These are phyloP conservation scores for Lepiota brunneoincarnata DNA, from an alignment of 768 basidiomycete genomes.

Conservation along the genomic window DNA sequence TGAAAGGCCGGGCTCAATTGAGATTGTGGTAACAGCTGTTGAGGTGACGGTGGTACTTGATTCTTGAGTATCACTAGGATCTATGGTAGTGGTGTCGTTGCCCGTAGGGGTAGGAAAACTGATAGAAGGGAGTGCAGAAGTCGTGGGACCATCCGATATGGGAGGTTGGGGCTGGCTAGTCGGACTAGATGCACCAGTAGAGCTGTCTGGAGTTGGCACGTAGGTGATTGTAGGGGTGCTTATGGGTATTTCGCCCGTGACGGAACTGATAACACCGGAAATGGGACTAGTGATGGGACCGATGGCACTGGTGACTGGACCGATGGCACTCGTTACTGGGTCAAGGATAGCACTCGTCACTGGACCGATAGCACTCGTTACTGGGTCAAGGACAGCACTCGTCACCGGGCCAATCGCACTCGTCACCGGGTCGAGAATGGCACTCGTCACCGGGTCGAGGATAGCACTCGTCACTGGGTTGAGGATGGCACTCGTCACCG, in stretches of 20 bases:
- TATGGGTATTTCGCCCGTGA: conserved; percentile 5
- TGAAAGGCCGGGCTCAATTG: conserved; percentile 38
- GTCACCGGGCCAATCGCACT: no score
- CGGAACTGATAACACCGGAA: not conserved
- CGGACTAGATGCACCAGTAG: not conserved
- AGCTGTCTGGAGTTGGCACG: not conserved
- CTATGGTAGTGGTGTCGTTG: not conserved
- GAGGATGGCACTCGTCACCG: no score
- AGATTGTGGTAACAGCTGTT: conserved; percentile 21
- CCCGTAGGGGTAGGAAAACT: conserved; percentile 17
- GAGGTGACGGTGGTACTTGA: conserved; percentile 11
- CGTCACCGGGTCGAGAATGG: no score
- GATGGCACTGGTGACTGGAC: not conserved
- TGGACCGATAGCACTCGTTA: not conserved
- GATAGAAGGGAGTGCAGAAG: conserved; percentile 13
- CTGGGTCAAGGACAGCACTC: not conserved
- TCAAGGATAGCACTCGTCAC: not conserved
- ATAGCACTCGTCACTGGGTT: no score
- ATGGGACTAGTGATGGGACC: not conserved
- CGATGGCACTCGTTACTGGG: not conserved
- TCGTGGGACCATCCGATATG: not conserved
- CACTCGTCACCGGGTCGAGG: no score
- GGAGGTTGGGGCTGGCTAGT: not conserved
- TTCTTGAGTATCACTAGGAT: not conserved
- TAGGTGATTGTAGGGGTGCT: conserved; percentile 4